Evolutionary conservation across 1,284 basidiomycete species (phyloP).

Genomic region (Ganoderma leucocontextum): DNA sequence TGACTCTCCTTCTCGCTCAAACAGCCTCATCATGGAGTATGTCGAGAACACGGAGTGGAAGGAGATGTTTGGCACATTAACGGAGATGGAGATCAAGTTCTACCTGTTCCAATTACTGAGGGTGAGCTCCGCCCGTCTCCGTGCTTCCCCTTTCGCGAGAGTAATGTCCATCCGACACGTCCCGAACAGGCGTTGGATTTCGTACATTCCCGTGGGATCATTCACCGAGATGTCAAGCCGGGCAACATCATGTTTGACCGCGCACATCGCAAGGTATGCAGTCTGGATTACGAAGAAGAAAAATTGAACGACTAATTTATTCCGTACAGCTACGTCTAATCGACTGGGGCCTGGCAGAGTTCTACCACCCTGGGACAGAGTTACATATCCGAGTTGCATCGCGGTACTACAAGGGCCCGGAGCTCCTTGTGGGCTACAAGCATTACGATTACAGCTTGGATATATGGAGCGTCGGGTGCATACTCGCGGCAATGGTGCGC

Average conservation of each 20-base stretch:
- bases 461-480: constrained; percentile 91
- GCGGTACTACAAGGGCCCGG: constrained; percentile 90
- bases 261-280: constrained; percentile 72
- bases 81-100: constrained; percentile 85
- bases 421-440: constrained; percentile 88
- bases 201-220: constrained; percentile 89
- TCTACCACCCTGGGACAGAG: constrained; percentile 88
- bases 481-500: constrained; percentile 86
- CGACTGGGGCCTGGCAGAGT: constrained; percentile 94
- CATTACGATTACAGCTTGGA: constrained; percentile 88
- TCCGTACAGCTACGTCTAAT: constrained; percentile 75
- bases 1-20: constrained; percentile 78
- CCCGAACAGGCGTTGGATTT: constrained; percentile 78
- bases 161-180: neutral
- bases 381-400: constrained; percentile 93
- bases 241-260: constrained; percentile 94
- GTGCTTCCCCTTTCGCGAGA: neutral
- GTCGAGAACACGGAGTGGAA: constrained; percentile 90
- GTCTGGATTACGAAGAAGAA: neutral
- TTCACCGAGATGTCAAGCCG: constrained; percentile 93
- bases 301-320: constrained; percentile 10
- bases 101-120: constrained; percentile 89
- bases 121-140: constrained; percentile 45
- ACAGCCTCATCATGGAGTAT: constrained; percentile 88
- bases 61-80: constrained; percentile 75